These are phyloP conservation scores for Laguncularia racemosa DNA, from an alignment of 345 rosid genomes.

Conservation along the genomic window DNA sequence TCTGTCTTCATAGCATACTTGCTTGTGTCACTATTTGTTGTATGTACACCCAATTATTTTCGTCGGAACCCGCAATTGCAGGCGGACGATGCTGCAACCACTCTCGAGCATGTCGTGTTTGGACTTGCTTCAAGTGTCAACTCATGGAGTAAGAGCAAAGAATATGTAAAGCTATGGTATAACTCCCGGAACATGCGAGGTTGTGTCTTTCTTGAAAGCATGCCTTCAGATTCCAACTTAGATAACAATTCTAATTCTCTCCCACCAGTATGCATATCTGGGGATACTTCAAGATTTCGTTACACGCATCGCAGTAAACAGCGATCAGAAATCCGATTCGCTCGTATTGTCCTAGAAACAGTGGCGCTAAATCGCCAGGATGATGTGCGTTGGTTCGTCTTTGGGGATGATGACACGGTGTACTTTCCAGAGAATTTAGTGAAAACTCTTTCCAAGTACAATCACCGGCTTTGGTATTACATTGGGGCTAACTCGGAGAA, in stretches of 20 bases:
- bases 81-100: slow-evolving; percentile 20
- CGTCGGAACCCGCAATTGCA: slow-evolving; percentile 16
- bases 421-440: slow-evolving; percentile 63
- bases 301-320: slow-evolving; percentile 54
- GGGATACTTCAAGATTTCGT: slow-evolving; percentile 61
- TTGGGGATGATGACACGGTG: slow-evolving; percentile 79
- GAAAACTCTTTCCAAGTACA: slow-evolving; percentile 71
- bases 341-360: slow-evolving; percentile 58
- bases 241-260: slow-evolving; percentile 17
- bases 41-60: slow-evolving; percentile 25
- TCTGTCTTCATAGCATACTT: slow-evolving; percentile 36
- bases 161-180: slow-evolving; percentile 78
- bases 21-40: slow-evolving; percentile 32
- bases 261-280: slow-evolving; percentile 65
- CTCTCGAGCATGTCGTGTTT: slow-evolving; percentile 55
- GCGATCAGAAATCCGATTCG: slow-evolving; percentile 65
- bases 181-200: slow-evolving; percentile 50
- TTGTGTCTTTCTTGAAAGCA: slow-evolving; percentile 58
- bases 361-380: slow-evolving; percentile 39
- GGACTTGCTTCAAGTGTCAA: slow-evolving; percentile 51
- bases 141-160: slow-evolving; percentile 50
- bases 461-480: slow-evolving; percentile 67
- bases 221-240: slow-evolving; percentile 11
- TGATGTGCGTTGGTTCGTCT: slow-evolving; percentile 68
- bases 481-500: slow-evolving; percentile 71